Conservation (phyloP, 2,329 filamentous ascomycete species). For the Fusarium anguioides region DNA sequence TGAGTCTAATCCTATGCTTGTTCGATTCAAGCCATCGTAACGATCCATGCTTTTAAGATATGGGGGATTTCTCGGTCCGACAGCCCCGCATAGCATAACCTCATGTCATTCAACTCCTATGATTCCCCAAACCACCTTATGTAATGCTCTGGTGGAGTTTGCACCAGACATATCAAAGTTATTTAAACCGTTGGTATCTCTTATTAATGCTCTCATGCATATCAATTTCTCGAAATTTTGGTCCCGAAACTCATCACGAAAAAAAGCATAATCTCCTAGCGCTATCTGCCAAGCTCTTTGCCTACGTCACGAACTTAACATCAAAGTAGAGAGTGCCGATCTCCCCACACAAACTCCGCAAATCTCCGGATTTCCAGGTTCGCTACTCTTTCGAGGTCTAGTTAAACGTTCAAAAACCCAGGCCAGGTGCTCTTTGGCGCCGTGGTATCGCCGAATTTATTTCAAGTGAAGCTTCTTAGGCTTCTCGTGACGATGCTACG, state of each 20-base stretch:
- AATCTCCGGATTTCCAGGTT: constrained; percentile 33
- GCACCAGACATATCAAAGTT: not conserved
- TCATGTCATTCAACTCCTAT: constrained; percentile 16
- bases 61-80: constrained; percentile 19
- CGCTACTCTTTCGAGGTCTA: not conserved
- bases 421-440: constrained; percentile 12
- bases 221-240: not conserved
- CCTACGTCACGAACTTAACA: constrained; percentile 33
- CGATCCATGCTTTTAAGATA: not conserved
- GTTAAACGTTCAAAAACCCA: not conserved
- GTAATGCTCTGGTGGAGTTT: not conserved
- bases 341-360: constrained; percentile 40
- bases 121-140: not conserved
- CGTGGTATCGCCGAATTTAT: constrained; percentile 34
- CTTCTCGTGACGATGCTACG: constrained; percentile 30
- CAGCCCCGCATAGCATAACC: not conserved
- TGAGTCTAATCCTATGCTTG: constrained; percentile 5
- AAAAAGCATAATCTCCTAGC: constrained; percentile 14
- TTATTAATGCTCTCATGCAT: not conserved
- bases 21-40: not conserved
- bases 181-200: not conserved
- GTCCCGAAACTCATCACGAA: not conserved
- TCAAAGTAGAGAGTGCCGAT: constrained; percentile 24
- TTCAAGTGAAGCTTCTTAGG: not conserved
- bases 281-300: constrained; percentile 22